Base-by-base conservation (phyloP, 805 yeast species). In the Jamesozyma jinghongensis region DNA sequence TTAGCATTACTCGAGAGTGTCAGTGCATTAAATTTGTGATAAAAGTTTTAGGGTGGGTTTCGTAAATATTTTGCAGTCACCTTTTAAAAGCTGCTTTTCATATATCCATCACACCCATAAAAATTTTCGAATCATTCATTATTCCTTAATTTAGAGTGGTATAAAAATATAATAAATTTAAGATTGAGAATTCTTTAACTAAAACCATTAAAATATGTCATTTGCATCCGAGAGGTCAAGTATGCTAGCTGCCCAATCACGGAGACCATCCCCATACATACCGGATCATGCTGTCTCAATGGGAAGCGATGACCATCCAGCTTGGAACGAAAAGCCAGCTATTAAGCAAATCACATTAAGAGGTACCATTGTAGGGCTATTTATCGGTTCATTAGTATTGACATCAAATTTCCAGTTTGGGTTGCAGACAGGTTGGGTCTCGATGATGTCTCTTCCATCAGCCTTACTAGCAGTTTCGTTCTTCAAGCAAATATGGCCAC, bases 371-470 rank as follows among this genome's bases (percentile, higher is more conserved):
- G 84, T 81, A 1, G 97, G 97, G 0, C 65, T 90, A 19, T 51
- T 67, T 1, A 86, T 90, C n/a, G 98, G 98, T 0, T 75, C 96
- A 0, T 64, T 90, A 20, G 88, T 92, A 26, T 68, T 92, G 19
- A 68, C 87, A 14, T 85, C 96, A 3, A 90, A 90, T 61, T 92
- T 92, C 65, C 97, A 90, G 58, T 90, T 90, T 59, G 98, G 97
- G 1, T 67, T 90, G 17, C 98, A 90, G 57, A 90, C 97, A 0
- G 98, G 98, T 2, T 90, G 98, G 98, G 96, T 92, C 5, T 86
- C 96, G 10, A 90, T 90, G 98, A 92, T 90, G 98, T 84, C 95
- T 18, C 67, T 90, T 40, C 97, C 98, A 0, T 81, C 95, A 4
- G 96, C 97, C 0, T 62, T 90, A 39, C 63, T 90, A 19, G 96